Evolutionary conservation across 2,329 filamentous ascomycete species (phyloP).

Genomic region (Orbilia quercus): DNA sequence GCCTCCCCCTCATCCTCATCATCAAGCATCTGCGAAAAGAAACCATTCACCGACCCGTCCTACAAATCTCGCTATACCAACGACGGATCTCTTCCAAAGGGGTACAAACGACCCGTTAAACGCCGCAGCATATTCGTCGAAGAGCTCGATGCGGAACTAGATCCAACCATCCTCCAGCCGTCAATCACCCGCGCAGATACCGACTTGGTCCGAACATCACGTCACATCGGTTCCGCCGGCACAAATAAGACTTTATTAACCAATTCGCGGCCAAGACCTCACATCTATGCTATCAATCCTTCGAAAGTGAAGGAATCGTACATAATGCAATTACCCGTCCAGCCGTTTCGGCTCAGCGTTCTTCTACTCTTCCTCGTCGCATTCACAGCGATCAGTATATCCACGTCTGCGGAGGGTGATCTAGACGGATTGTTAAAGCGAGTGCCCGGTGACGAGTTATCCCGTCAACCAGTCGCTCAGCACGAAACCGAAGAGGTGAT

Average conservation of each 20-base stretch:
- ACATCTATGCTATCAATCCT: constrained; percentile 27
- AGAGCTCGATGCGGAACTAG: constrained; percentile 35
- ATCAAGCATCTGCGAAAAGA: constrained; percentile 29
- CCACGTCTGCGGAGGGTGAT: constrained; percentile 37
- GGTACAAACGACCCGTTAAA: constrained; percentile 23
- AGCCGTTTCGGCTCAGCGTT: constrained; percentile 35
- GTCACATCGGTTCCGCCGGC: constrained; percentile 4
- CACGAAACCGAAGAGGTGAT: constrained; percentile 38
- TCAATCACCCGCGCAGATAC: constrained; percentile 9
- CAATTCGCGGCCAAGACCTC: neutral
- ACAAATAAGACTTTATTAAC: neutral
- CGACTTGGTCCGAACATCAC: constrained; percentile 15
- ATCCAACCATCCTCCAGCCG: neutral
- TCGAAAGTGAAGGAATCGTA: constrained; percentile 47
- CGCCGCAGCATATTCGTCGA: constrained; percentile 48
- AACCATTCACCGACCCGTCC: constrained; percentile 43
- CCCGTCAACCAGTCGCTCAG: too few relatives aligned
- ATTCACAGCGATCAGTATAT: constrained; percentile 43
- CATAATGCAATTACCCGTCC: constrained; percentile 47
- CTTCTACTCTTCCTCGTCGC: constrained; percentile 43
- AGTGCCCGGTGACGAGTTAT: constrained; percentile 37
- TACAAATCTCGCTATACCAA: constrained; percentile 45
- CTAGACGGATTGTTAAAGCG: constrained; percentile 41
- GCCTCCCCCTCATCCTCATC: neutral
- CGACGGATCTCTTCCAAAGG: constrained; percentile 18